Evolutionary conservation across 2,329 filamentous ascomycete species (phyloP), one percentile per base, ranked within the genome.

Genomic region (Biscogniauxia sp.): DNA sequence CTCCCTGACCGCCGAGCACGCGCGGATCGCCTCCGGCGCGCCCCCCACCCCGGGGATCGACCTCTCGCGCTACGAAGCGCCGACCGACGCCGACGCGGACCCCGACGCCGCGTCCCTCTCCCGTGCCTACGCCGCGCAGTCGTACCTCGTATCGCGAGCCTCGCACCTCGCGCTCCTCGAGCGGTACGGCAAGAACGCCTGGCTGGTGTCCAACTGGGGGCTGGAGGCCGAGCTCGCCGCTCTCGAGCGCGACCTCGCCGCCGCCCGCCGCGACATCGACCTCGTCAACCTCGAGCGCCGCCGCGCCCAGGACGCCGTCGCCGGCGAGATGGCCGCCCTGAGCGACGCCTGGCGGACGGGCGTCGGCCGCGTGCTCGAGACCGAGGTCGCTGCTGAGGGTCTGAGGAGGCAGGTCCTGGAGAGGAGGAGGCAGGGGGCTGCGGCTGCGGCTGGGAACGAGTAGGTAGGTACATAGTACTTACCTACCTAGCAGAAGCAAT

Each of bases 161-260:
- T 69, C 80, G 32, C 82, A 86, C 75, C 84, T 97, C 19, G 79
- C 81, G 1, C 82, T 97, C n/a, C 84, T 97, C 20, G 91, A 95
- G 69, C 82, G 82, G 55, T 88, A 88, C 75, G 95, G 94, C 67
- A 92, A 92, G 77, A 97, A 97, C 75, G 89, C 92, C 9, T 98
- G 95, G 94, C 81, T 99, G 58, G 84, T 96, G 8, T 86, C 86
- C 5, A 99, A 99, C 75, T 86, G 88, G 68, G 87, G 91, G 67
- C 76, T 93, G 20, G 94, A 97, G 77, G 85, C 86, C 51, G 84
- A 92, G 51, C 76, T 96, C 56, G 82, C 83, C 55, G 75, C 75
- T 13, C 71, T 96, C 25, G 94, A 98, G 80, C 80, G 81, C 52
- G 92, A 97, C 69, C 80, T 98, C 55, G 88, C 86, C 15, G 82